Conservation (phyloP, 352 stramenopile genomes). For the Globisporangium rhizosaccharum region DNA sequence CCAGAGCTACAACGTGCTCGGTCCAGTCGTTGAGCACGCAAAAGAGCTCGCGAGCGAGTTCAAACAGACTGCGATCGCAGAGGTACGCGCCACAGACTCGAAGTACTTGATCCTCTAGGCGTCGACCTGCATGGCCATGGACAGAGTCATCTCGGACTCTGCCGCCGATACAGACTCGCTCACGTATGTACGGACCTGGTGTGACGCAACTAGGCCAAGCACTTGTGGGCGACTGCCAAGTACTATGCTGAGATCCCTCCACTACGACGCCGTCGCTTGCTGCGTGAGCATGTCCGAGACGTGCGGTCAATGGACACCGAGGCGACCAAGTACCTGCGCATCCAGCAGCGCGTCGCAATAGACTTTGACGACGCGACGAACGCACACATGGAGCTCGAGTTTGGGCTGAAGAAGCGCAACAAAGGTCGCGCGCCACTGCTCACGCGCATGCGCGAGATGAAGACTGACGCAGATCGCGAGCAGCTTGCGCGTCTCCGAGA, state of each 20-base stretch:
- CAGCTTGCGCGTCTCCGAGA: conserved; percentile 23
- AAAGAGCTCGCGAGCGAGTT: conserved; percentile 36
- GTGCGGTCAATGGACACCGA: conserved; percentile 62
- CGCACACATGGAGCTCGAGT: conserved; percentile 35
- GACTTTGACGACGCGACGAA: conserved; percentile 34
- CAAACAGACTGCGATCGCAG: conserved; percentile 27
- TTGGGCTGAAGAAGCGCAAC: conserved; percentile 57
- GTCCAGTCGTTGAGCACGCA: conserved; percentile 33
- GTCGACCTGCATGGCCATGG: no score
- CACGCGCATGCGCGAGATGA: conserved; percentile 40
- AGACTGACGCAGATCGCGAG: conserved; percentile 37
- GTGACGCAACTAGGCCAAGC: conserved; percentile 22
- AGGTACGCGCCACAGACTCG: conserved; percentile 10
- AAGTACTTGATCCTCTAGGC: no score
- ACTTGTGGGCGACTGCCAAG: conserved; percentile 31
- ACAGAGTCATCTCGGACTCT: no score
- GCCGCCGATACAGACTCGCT: no score
- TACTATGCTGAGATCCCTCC: conserved; percentile 58
- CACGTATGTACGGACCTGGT: neutral
- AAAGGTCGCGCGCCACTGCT: conserved; percentile 47
- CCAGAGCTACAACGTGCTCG: conserved; percentile 40
- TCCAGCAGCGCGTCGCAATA: conserved; percentile 34
- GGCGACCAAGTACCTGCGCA: conserved; percentile 40
- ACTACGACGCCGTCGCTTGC: conserved; percentile 38
- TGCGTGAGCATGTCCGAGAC: conserved; percentile 55